Conservation (phyloP, 805 yeast species). For the Saccharomycopsis fermentans region DNA sequence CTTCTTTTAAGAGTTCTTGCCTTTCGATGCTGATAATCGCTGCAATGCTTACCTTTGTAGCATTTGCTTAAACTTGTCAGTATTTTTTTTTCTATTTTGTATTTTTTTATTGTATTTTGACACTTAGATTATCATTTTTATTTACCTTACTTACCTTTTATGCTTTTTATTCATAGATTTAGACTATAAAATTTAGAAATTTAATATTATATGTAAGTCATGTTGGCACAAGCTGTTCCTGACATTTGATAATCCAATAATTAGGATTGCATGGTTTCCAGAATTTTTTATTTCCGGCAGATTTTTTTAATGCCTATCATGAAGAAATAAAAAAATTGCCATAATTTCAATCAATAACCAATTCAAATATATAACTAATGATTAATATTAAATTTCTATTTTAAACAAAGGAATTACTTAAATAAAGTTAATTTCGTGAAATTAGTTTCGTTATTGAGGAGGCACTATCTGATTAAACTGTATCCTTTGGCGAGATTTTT, state of each 20-base stretch:
- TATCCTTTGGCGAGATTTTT: too few relatives aligned
- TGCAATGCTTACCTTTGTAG: not conserved
- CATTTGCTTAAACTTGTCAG: not conserved
- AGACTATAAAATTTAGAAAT: not conserved
- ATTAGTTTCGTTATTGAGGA: too few relatives aligned
- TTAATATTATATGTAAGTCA: not conserved
- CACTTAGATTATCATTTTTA: not conserved
- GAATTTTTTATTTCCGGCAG: too few relatives aligned
- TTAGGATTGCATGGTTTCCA: not conserved
- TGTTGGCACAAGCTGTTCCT: too few relatives aligned
- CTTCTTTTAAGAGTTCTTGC: not conserved
- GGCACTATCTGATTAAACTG: too few relatives aligned
- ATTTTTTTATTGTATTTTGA: not conserved
- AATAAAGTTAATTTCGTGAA: too few relatives aligned
- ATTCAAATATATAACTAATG: too few relatives aligned
- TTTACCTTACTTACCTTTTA: not conserved
- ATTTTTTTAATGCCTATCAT: too few relatives aligned
- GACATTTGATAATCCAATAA: not conserved
- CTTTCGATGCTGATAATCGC: not conserved
- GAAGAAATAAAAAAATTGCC: too few relatives aligned
- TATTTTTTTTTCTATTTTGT: not conserved
- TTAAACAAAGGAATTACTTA: too few relatives aligned
- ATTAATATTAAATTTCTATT: too few relatives aligned
- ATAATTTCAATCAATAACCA: too few relatives aligned
- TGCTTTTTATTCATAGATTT: not conserved